These are phyloP conservation scores for Mortierella sp. DNA, from an alignment of 371 early-diverging fungal species.

Conservation along the genomic window DNA sequence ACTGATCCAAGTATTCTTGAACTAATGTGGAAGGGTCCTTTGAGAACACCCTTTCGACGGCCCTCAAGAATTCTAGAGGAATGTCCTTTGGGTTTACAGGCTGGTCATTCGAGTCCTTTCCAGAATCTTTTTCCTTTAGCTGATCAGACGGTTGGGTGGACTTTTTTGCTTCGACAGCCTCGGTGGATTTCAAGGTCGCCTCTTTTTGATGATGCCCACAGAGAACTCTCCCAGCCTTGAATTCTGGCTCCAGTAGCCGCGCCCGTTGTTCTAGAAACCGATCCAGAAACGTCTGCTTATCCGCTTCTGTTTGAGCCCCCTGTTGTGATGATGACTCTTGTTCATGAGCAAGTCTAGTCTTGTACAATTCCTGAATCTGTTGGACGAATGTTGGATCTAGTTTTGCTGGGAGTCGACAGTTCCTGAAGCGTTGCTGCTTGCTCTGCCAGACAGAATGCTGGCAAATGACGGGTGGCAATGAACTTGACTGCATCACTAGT, in stretches of 20 bases:
- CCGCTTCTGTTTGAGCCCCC: slow-evolving; percentile 3
- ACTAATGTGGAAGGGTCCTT: slow-evolving; percentile 18
- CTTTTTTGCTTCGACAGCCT: slow-evolving; percentile 11
- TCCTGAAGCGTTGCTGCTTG: slow-evolving; percentile 44
- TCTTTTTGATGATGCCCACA: slow-evolving; percentile 49
- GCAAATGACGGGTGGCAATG: slow-evolving; percentile 33
- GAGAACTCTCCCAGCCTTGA: slow-evolving; percentile 21
- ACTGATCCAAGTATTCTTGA: slow-evolving; percentile 26
- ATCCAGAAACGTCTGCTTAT: background rate
- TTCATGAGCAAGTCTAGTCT: background rate
- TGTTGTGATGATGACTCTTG: too few species aligned
- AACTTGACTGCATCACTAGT: background rate
- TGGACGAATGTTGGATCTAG: slow-evolving; percentile 9
- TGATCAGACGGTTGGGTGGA: too few species aligned
- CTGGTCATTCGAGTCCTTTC: slow-evolving; percentile 9
- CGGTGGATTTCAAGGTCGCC: background rate
- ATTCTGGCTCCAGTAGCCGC: slow-evolving; percentile 19
- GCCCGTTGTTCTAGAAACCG: slow-evolving; percentile 12
- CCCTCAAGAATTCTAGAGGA: slow-evolving; percentile 25
- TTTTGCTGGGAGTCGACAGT: slow-evolving; percentile 43
- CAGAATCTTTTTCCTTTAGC: too few species aligned
- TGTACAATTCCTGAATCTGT: slow-evolving; percentile 26
- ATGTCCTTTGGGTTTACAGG: slow-evolving; percentile 46
- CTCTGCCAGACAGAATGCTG: slow-evolving; percentile 47
- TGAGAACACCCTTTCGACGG: slow-evolving; percentile 33